Conservation (phyloP, 129 eudicot species). For the Centaurea solstitialis region DNA sequence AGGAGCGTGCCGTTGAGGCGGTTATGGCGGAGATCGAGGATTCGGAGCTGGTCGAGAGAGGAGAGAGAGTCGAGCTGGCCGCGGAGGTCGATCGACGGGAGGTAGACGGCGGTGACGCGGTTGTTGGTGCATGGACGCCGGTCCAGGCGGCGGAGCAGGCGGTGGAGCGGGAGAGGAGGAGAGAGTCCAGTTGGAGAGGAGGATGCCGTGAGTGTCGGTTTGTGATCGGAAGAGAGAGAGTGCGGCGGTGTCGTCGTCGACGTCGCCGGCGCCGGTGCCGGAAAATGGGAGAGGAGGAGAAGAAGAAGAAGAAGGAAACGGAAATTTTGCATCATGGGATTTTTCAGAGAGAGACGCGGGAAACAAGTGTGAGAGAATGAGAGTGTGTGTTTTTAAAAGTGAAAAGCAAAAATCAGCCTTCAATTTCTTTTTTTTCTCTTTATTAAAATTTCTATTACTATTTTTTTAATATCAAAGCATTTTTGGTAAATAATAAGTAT, state of each 20-base stretch:
- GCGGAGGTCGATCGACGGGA: slow-evolving; percentile 79
- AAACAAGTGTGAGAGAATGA: slow-evolving; percentile 28
- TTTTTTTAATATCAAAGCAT: too few species aligned
- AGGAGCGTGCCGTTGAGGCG: slow-evolving; percentile 76
- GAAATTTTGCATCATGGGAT: slow-evolving; percentile 41
- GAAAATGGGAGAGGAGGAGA: slow-evolving; percentile 22
- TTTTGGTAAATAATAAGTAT: too few species aligned
- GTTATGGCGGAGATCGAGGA: slow-evolving; percentile 74
- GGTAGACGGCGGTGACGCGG: slow-evolving; percentile 66
- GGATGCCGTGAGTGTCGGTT: slow-evolving; percentile 78
- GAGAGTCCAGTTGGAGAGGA: slow-evolving; percentile 82
- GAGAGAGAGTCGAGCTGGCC: slow-evolving; percentile 73
- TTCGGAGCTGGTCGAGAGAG: slow-evolving; percentile 83
- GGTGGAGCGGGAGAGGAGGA: slow-evolving; percentile 45
- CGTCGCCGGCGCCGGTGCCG: slow-evolving; percentile 20
- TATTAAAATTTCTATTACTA: not conserved
- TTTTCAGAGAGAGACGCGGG: slow-evolving; percentile 38
- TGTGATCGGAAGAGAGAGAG: slow-evolving; percentile 81
- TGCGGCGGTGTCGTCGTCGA: slow-evolving; percentile 72
- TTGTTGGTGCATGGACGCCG: slow-evolving; percentile 68
- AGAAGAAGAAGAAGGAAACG: slow-evolving; percentile 27
- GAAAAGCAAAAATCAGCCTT: not conserved
- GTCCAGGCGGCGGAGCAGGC: slow-evolving; percentile 74
- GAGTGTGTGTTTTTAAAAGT: slow-evolving; percentile 37
- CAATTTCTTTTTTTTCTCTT: not conserved